Evolutionary conservation across 2,329 filamentous ascomycete species (phyloP).

Genomic region (Penicillium sp.): DNA sequence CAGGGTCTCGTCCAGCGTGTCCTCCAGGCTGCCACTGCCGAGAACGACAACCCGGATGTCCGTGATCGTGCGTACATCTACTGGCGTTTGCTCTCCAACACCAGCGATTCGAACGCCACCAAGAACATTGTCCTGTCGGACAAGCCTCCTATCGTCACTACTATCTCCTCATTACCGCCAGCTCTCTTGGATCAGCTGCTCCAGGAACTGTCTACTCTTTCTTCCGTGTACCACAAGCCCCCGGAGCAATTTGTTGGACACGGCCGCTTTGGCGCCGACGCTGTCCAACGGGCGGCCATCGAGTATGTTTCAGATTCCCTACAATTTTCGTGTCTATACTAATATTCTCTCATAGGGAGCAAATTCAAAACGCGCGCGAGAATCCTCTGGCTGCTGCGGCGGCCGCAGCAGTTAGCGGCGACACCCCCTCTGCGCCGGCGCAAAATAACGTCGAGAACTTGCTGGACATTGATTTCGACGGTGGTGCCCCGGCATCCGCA

Average conservation of each 20-base stretch:
- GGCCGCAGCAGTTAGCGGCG: slow-evolving; percentile 59
- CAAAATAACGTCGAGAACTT: slow-evolving; percentile 90
- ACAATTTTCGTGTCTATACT: slow-evolving; percentile 10
- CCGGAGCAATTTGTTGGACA: slow-evolving; percentile 97
- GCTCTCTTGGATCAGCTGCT: slow-evolving; percentile 86
- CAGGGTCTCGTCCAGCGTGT: slow-evolving; percentile 93
- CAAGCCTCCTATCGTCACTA: slow-evolving; percentile 90
- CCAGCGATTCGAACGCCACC: slow-evolving; percentile 80
- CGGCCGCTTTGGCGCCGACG: slow-evolving; percentile 88
- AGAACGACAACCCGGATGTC: slow-evolving; percentile 97
- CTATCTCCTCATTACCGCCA: slow-evolving; percentile 83
- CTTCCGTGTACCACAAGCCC: slow-evolving; percentile 97
- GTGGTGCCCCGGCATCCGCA: slow-evolving; percentile 82
- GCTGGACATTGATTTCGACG: slow-evolving; percentile 94
- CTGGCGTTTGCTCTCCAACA: slow-evolving; percentile 83
- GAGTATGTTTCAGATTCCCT: slow-evolving; percentile 53
- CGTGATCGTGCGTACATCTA: slow-evolving; percentile 96
- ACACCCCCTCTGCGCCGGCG: slow-evolving; percentile 48
- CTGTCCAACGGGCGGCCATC: slow-evolving; percentile 91
- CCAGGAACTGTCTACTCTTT: slow-evolving; percentile 84
- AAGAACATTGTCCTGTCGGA: slow-evolving; percentile 93
- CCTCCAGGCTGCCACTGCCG: slow-evolving; percentile 83
- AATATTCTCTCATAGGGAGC: slow-evolving; percentile 57
- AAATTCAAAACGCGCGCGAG: slow-evolving; percentile 84
- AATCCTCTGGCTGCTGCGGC: slow-evolving; percentile 90